A percentile compares a stretch with the other conserved stretches of the same genome.
phyloP scores from a whole-genome alignment of 108 stramenopile genomes.

The Stephanodiscus triporus region DNA sequence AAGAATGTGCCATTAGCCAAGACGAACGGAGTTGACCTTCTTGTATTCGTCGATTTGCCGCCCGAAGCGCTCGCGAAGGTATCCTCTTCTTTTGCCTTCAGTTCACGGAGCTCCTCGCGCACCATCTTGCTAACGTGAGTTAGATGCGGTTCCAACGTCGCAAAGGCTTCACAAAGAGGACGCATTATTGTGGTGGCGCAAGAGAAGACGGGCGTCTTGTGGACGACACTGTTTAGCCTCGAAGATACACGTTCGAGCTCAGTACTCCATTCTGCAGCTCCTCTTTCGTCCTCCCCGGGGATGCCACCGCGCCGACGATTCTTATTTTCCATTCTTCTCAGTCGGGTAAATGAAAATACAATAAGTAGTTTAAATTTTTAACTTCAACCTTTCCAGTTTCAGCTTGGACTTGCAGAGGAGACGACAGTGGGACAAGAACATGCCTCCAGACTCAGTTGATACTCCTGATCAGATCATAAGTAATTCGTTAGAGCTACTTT shows the following conservation, averaged over 20 bases:
- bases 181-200: conserved; percentile 16
- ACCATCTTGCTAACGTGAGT: conserved; percentile 1
- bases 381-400: background rate
- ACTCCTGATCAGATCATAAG: conserved; percentile 7
- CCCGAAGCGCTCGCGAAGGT: conserved; percentile 14
- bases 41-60: conserved; percentile 18
- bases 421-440: background rate
- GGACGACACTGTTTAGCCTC: conserved; percentile 23
- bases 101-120: conserved; percentile 17
- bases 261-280: background rate
- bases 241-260: conserved; percentile 31
- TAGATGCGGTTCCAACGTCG: conserved; percentile 17
- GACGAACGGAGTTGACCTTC: conserved; percentile 8
- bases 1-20: background rate
- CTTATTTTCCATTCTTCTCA: background rate
- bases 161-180: conserved; percentile 10
- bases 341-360: background rate
- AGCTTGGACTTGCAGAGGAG: background rate
- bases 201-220: background rate
- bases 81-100: conserved; percentile 22
- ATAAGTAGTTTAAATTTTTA: too few species aligned
- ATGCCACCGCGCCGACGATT: background rate
- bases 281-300: background rate
- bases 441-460: background rate
- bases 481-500: conserved; percentile 34